phyloP scores from a whole-genome alignment of 148 eudicot genomes.

The Euryodendron excelsum region DNA sequence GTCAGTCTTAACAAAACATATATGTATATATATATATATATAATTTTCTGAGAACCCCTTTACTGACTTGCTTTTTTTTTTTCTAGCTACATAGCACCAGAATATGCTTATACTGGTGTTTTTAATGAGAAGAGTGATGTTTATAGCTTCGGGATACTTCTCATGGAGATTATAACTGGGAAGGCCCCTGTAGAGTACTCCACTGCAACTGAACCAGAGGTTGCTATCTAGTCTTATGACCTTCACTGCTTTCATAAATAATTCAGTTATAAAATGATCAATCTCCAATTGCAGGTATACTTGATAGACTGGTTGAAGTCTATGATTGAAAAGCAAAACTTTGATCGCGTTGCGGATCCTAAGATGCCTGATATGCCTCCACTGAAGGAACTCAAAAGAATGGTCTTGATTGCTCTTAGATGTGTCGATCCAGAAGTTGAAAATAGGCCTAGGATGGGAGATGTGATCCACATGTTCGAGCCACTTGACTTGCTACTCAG shows the following conservation, averaged over 20 bases:
- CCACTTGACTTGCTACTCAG: constrained; percentile 35
- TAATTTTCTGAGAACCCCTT: background rate
- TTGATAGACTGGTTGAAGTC: constrained; percentile 44
- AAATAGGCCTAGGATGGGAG: constrained; percentile 49
- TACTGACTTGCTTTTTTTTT: background rate
- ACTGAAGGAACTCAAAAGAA: constrained; percentile 35
- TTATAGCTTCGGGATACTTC: constrained; percentile 49
- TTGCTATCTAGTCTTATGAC: background rate
- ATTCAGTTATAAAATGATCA: background rate
- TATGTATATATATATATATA: no score
- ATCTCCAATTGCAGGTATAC: constrained; percentile 26
- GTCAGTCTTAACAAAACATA: constrained; percentile 10
- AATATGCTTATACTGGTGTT: constrained; percentile 16
- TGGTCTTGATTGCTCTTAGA: constrained; percentile 40
- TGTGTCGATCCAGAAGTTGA: constrained; percentile 41
- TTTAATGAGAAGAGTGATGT: constrained; percentile 38
- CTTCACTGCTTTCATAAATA: background rate
- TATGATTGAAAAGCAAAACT: constrained; percentile 23
- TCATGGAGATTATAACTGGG: constrained; percentile 47
- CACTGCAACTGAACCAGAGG: constrained; percentile 24
- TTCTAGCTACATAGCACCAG: constrained; percentile 36
- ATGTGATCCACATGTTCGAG: constrained; percentile 55
- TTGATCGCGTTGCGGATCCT: constrained; percentile 29
- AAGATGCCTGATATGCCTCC: constrained; percentile 28
- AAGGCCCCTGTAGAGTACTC: constrained; percentile 22